Percentiles rank a stretch among this genome's conserved stretches.
Evolutionary conservation across 345 rosid species (phyloP).

Genomic region (Geranium rotundifolium): DNA sequence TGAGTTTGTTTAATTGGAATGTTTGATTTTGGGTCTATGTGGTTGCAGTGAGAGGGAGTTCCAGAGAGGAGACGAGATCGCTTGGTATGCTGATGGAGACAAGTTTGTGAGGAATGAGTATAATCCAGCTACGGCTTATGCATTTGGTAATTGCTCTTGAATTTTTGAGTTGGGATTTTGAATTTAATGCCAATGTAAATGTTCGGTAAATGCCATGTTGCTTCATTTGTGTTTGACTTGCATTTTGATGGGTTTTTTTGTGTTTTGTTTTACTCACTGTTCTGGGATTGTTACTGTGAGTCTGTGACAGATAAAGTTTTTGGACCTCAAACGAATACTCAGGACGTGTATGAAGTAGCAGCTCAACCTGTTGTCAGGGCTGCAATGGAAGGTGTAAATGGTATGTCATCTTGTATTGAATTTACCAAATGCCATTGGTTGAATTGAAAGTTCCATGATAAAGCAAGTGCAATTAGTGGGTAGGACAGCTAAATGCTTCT

Average conservation of each 20-base stretch:
- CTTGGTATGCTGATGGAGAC: conserved; percentile 96
- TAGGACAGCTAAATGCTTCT: not conserved
- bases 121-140: conserved; percentile 78
- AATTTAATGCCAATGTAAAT: not conserved
- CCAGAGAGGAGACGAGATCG: conserved; percentile 89
- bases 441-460: not conserved
- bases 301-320: conserved; percentile 66
- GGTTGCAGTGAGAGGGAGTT: conserved; percentile 75
- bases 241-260: not conserved
- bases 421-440: not conserved
- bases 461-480: not conserved
- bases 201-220: not conserved
- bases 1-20: not conserved
- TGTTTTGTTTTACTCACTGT: not conserved
- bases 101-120: conserved; percentile 80
- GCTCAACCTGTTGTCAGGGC: conserved; percentile 93
- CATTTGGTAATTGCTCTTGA: conserved; percentile 55
- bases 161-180: not conserved
- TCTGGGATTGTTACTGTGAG: not conserved
- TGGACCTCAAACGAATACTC: conserved; percentile 66
- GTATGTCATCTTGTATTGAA: conserved; percentile 25
- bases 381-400: conserved; percentile 99
- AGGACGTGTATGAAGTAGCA: conserved; percentile 86
- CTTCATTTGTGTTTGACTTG: not conserved
- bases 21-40: not conserved